Percentiles rank a stretch among this genome's conserved stretches.
phyloP scores from a whole-genome alignment of 306 rosid species.

The Sophora flavescens region DNA sequence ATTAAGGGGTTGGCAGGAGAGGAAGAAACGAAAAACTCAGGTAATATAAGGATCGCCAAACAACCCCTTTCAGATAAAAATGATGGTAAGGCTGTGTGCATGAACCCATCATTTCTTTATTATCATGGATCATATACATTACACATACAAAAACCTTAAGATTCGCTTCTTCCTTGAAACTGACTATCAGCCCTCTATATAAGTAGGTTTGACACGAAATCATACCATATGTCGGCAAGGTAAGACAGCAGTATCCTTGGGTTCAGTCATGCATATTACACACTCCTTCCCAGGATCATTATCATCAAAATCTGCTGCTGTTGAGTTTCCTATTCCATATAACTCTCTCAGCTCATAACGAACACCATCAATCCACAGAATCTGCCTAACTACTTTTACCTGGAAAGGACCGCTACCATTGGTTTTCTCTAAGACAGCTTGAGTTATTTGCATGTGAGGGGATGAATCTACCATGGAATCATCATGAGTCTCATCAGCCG shows the following conservation, averaged over 20 bases:
- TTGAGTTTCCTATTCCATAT: conserved; percentile 82
- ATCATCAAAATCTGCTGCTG: conserved; percentile 65
- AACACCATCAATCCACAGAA: conserved; percentile 83
- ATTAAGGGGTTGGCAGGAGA: neutral
- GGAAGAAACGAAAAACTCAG: conserved; percentile 12
- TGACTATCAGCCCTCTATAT: conserved; percentile 20
- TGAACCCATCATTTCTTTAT: conserved; percentile 11
- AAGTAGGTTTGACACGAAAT: conserved; percentile 36
- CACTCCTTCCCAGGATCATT: conserved; percentile 84
- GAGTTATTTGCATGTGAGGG: conserved; percentile 86
- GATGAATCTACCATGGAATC: conserved; percentile 52
- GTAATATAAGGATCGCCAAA: conserved; percentile 3
- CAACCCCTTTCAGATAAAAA: conserved; percentile 7
- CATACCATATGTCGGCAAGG: conserved; percentile 97
- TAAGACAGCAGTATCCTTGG: conserved; percentile 84
- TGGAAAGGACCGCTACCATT: conserved; percentile 59
- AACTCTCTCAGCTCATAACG: conserved; percentile 90
- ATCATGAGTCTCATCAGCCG: conserved; percentile 50
- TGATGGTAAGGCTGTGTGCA: conserved; percentile 27
- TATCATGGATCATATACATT: conserved; percentile 17
- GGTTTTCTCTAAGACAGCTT: conserved; percentile 81
- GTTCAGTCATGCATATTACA: conserved; percentile 96
- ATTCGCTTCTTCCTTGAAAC: conserved; percentile 27
- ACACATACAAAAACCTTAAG: conserved; percentile 17
- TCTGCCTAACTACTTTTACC: conserved; percentile 82